Evolutionary conservation across 306 rosid species (phyloP), one percentile per base, ranked within the genome.

Genomic region (Parietaria judaica): DNA sequence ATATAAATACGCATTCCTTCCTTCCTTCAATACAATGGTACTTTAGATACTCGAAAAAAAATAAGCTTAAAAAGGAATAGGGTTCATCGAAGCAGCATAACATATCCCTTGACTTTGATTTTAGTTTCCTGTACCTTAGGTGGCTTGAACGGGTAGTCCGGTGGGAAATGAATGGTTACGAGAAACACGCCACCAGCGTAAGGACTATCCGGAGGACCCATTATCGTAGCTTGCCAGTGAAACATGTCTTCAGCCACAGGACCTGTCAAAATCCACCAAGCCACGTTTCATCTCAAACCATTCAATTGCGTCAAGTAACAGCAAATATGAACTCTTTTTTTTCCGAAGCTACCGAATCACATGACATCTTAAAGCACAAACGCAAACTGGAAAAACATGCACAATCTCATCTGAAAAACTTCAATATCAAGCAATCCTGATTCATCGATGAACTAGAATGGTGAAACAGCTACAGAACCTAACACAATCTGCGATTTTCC

Each of bases 221-320:
- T 88, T 56, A 84, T 84, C 3, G 96, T 88, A 54, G 94, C 96
- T 79, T 88, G 96, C 96, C 94, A 88, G 64, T 85, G 94, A 74
- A 88, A 85, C 87, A 88, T 83, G 70, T 88, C 94, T 78, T 88
- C 94, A 53, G 87, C 96, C 39, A 85, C 94, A 14, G 94, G 96
- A 50, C 94, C 94, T 85, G 78, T 51, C 66, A 23, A 23, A 23
- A 23, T 23, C 2, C 31, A 72, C 17, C 59, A 47, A 72, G 57
- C 52, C 65, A 68, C 50, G 11, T 12, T 15, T 60, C 45, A 47
- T 62, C 39, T 43, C 43, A 59, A 56, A 49, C 14, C 45, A 5
- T 41, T 41, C 45, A 41, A 41, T 65, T 70, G n/a, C 71, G 60
- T 36, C n/a, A n/a, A 61, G 8, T n/a, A 57, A 41, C 6, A 41